Evolutionary conservation across 2,329 filamentous ascomycete genomes (phyloP).

Genomic region (Verticillium nonalfalfae): DNA sequence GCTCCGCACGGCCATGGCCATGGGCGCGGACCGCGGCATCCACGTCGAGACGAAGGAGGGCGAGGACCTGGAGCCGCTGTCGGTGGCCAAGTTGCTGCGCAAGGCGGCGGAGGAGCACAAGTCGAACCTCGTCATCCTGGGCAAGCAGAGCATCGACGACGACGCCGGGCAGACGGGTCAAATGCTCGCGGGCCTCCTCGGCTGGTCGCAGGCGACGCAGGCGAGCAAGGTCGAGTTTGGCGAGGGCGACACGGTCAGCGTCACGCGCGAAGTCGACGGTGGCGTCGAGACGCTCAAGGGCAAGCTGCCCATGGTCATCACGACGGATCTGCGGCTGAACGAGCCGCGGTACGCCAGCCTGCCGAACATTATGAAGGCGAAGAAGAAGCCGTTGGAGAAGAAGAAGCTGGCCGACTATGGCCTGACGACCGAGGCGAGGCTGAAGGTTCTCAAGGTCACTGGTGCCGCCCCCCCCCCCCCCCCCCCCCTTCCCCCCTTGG

Average conservation of each 20-base stretch:
- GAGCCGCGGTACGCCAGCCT: conserved; percentile 91
- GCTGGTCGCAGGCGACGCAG: conserved; percentile 93
- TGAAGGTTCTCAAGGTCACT: conserved; percentile 87
- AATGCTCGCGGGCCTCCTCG: conserved; percentile 90
- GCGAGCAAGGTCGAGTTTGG: conserved; percentile 77
- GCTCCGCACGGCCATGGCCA: conserved; percentile 94
- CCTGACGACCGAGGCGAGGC: conserved; percentile 63
- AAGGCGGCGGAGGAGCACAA: conserved; percentile 77
- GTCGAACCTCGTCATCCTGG: conserved; percentile 86
- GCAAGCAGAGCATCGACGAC: conserved; percentile 98
- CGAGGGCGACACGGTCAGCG: conserved; percentile 62
- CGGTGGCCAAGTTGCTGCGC: conserved; percentile 84
- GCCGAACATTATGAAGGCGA: conserved; percentile 99
- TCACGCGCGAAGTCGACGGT: conserved; percentile 91
- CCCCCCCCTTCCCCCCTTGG: too few species aligned
- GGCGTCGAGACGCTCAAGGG: conserved; percentile 84
- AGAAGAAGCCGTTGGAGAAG: conserved; percentile 99
- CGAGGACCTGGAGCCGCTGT: conserved; percentile 77
- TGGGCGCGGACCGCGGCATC: conserved; percentile 90
- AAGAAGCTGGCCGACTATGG: conserved; percentile 78
- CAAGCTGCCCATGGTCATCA: conserved; percentile 87
- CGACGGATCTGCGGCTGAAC: conserved; percentile 89
- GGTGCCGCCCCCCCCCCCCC: conserved; percentile 47
- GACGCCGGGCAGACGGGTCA: conserved; percentile 94
- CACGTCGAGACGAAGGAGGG: conserved; percentile 76